Base-by-base conservation (phyloP, 1,284 basidiomycete genomes). In the Vanrija pseudolonga region DNA sequence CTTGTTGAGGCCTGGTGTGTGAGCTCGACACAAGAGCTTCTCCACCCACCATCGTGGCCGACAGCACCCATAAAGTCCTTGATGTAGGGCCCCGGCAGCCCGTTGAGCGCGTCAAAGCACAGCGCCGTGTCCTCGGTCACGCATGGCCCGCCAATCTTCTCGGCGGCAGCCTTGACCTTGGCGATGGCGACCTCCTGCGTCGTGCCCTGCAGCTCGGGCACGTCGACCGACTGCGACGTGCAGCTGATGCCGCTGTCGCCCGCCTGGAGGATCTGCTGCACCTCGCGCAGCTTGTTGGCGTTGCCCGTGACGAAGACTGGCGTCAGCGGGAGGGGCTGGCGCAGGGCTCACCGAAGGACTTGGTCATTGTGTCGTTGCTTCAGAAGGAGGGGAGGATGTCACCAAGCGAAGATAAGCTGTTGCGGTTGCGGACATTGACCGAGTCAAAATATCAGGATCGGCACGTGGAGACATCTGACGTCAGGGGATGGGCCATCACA, bases 41-140 rank as follows among this genome's bases (percentile, higher is more conserved):
- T n/a, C 6, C 18, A 63, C 78, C 54, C 53, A 81, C 84, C 85
- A 63, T 89, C 85, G 65, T 91, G 88, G 1, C 93, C 93, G 4
- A 96, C 76, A 19, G 81, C 81, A 47, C 80, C 80, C 66, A 95
- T 77, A 73, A 97, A 97, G 67, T 91, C 82, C 70, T 98, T 98
- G 81, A 98, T 96, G 77, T 97, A 98, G 0, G 94, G 93, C 0
- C 95, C 96, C 2, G 95, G 95, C 6, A 98, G 83, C 0, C 91
- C 94, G 39, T 85, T 83, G 36, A 98, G 79, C 0, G 94, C 93
- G 62, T 87, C 84, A 69, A 93, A 98, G 67, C 87, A 90, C 5
- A 98, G 83, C 0, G 95, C 92, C 0, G 95, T 98, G 73, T 98
- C 96, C 77, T 98, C 95, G 0, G 93, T 98, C 60, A 98, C 91